Evolutionary conservation across 176 grass and related monocot genomes (phyloP), one percentile per base, ranked within the genome.

Genomic region (Eragrostis curvula): DNA sequence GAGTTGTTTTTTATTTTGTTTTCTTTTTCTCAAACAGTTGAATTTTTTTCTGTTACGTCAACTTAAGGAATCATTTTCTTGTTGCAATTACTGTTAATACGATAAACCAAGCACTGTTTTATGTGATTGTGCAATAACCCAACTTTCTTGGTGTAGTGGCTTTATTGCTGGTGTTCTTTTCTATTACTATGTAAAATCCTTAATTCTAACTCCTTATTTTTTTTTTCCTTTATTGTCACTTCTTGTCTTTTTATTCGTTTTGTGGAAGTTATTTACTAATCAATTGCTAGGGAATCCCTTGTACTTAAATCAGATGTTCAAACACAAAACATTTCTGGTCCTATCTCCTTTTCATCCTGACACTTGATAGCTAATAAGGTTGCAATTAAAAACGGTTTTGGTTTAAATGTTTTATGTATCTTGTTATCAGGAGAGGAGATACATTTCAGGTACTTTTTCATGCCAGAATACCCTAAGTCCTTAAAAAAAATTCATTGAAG

Each of bases 261-360:
- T 36, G 16, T 52, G 29, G 17, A 62, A 62, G 18, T 32, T 55
- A 32, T 47, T 83, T 11, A 50, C 8, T 44, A 6, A 64, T 45
- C 40, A 57, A 9, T 45, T 76, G 18, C 15, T 44, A 71, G 42
- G 43, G 29, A 84, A 80, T 52, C 21, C 32, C 64, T 40, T 81
- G 45, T 65, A 46, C 10, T 45, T 52, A 18, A 43, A 42, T 50
- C 5, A 20, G 36, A 52, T 85, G 16, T 49, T 40, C 56, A 70
- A 76, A 71, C 15, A 76, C 20, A 55, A 77, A 79, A 81, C 50
- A 62, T 68, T 52, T 47, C 21, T 76, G 17, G n/a, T 71, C 27
- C 27, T 65, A 11, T 28, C n/a, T n/a, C n/a, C n/a, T 76, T 81
- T 73, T 76, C 12, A 29, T 79, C 57, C 7, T 20, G 67, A 65